A percentile compares a stretch with the other conserved stretches of the same genome.
phyloP scores from a whole-genome alignment of 2,329 filamentous ascomycete genomes.

The Trichoderma koningiopsis region DNA sequence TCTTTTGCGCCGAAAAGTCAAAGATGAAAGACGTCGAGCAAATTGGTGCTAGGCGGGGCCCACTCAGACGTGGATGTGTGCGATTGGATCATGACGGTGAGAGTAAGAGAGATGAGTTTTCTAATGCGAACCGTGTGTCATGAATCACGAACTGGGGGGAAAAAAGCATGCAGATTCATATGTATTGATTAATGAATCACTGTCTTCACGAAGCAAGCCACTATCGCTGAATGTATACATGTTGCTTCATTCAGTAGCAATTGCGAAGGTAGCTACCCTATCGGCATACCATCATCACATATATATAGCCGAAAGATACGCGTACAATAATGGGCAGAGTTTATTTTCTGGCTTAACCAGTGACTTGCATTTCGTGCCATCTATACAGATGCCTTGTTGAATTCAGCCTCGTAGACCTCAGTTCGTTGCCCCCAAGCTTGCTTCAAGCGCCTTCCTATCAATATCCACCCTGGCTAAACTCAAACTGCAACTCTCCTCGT shows the following conservation, averaged over 20 bases:
- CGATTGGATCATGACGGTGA: not conserved
- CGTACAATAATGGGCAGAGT: not conserved
- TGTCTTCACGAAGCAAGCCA: not conserved
- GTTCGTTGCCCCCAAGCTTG: not conserved
- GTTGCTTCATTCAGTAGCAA: not conserved
- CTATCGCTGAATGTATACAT: not conserved
- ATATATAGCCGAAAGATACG: not conserved
- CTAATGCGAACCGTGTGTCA: not conserved
- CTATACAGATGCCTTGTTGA: not conserved
- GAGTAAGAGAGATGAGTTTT: not conserved
- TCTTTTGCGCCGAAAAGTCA: not conserved
- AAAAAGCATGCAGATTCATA: not conserved
- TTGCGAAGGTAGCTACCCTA: not conserved
- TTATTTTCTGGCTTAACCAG: not conserved
- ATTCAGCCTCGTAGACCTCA: not conserved
- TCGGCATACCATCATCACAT: not conserved
- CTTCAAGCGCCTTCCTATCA: not conserved
- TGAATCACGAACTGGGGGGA: not conserved
- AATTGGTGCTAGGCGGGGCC: constrained; percentile 1
- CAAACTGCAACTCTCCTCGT: not conserved
- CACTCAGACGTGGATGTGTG: constrained; percentile 19
- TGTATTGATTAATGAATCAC: not conserved
- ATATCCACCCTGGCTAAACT: not conserved
- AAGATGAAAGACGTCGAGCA: not conserved
- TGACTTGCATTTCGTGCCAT: not conserved